These are phyloP conservation scores for Geotrichum cucujoidarum DNA, from an alignment of 1,139 yeast genomes.

Conservation along the genomic window DNA sequence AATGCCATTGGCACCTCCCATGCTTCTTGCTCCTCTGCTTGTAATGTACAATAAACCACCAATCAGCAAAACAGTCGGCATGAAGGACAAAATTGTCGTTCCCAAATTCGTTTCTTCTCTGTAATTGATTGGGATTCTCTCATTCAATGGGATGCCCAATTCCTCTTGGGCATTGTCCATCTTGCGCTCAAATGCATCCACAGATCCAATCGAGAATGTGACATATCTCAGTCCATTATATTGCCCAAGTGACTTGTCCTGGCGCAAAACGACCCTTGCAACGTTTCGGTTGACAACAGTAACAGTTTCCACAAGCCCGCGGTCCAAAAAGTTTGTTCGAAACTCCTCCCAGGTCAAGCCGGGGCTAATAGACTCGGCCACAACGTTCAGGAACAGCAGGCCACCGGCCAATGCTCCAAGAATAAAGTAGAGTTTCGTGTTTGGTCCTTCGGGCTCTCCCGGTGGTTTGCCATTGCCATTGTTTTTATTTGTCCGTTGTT, in stretches of 20 bases:
- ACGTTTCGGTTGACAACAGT: constrained; percentile 69
- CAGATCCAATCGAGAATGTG: constrained; percentile 79
- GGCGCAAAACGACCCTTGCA: constrained; percentile 49
- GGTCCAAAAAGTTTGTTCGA: constrained; percentile 71
- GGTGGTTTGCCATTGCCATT: background rate
- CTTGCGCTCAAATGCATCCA: constrained; percentile 80
- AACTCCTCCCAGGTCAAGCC: constrained; percentile 84
- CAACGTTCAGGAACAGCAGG: constrained; percentile 11
- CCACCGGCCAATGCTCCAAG: constrained; percentile 9
- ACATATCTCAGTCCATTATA: constrained; percentile 31
- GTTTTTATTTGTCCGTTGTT: too few species aligned
- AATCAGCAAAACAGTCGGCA: constrained; percentile 78
- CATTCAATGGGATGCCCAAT: constrained; percentile 56
- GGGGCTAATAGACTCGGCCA: constrained; percentile 17
- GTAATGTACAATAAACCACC: constrained; percentile 83
- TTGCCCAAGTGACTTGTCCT: constrained; percentile 12
- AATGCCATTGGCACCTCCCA: constrained; percentile 38
- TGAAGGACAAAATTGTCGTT: constrained; percentile 57
- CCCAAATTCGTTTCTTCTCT: constrained; percentile 54
- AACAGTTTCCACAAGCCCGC: constrained; percentile 73
- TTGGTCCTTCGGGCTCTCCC: background rate
- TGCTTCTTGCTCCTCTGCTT: constrained; percentile 47
- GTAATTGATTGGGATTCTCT: constrained; percentile 77
- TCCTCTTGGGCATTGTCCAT: constrained; percentile 71
- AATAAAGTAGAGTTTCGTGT: background rate